Evolutionary conservation across 257 asterid genomes (phyloP).

Genomic region (Salvia miltiorrhiza): DNA sequence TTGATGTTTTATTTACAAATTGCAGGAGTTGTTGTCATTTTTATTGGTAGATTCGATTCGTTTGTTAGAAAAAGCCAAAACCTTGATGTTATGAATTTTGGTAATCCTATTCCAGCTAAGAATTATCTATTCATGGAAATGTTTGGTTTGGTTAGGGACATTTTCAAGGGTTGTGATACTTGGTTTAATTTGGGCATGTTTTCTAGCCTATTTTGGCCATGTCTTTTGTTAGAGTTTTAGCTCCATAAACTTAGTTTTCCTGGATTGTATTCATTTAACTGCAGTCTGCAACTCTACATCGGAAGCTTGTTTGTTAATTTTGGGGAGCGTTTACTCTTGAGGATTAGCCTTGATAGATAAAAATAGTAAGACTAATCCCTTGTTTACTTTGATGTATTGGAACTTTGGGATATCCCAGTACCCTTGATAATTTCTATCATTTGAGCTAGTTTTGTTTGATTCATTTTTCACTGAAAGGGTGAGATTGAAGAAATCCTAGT

Average conservation of each 20-base stretch:
- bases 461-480: too few relatives aligned
- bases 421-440: too few relatives aligned
- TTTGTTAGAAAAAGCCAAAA: slow-evolving; percentile 11
- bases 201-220: neutral
- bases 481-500: too few relatives aligned
- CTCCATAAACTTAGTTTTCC: neutral
- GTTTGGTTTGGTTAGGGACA: neutral
- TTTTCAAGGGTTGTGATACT: neutral
- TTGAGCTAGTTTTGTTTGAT: too few relatives aligned
- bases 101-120: neutral
- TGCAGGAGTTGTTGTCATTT: neutral
- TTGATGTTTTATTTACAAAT: neutral
- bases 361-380: too few relatives aligned
- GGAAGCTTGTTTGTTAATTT: too few relatives aligned
- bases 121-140: neutral
- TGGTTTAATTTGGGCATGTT: neutral
- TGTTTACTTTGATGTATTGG: too few relatives aligned
- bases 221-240: neutral
- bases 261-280: neutral
- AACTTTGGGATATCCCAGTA: too few relatives aligned
- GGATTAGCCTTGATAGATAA: too few relatives aligned
- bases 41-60: slow-evolving; percentile 11
- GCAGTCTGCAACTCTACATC: neutral
- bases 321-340: too few relatives aligned
- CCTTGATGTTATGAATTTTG: slow-evolving; percentile 7